Evolutionary conservation across 164 flowering plant species (phyloP).

Genomic region (Nymphaea colorata): DNA sequence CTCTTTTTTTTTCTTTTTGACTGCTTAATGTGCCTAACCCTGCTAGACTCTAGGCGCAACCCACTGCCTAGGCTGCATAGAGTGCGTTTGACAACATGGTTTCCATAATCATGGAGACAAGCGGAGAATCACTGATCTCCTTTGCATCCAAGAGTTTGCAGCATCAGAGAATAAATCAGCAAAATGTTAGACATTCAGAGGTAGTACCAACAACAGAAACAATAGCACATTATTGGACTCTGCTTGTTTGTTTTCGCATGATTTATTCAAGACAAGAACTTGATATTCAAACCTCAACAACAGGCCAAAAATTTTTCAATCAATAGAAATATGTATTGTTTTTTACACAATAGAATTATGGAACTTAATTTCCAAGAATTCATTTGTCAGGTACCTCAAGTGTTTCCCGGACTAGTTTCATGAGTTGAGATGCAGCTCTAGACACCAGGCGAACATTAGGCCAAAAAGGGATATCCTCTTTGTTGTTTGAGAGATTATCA

Average conservation of each 20-base stretch:
- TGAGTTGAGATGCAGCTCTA: constrained; percentile 55
- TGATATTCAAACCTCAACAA: background rate
- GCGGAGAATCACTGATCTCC: too few species aligned
- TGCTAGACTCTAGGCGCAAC: too few species aligned
- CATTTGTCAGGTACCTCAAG: constrained; percentile 32
- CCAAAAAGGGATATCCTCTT: constrained; percentile 52
- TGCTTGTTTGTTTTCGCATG: background rate
- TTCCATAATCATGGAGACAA: too few species aligned
- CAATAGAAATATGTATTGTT: too few species aligned
- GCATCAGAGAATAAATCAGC: too few species aligned
- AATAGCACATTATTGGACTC: background rate
- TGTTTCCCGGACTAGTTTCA: constrained; percentile 73
- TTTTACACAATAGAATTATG: background rate
- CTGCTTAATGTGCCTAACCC: too few species aligned
- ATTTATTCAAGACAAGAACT: background rate
- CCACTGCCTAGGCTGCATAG: too few species aligned
- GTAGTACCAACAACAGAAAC: background rate
- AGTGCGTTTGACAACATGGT: too few species aligned
- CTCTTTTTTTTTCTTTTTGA: too few species aligned
- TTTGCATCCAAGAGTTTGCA: too few species aligned
- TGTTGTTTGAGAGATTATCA: constrained; percentile 20
- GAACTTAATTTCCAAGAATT: background rate
- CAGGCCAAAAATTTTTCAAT: background rate
- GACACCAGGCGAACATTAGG: constrained; percentile 72
- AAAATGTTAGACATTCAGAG: background rate